These are phyloP conservation scores for Linum usitatissimum DNA, from an alignment of 345 rosid genomes.

Conservation along the genomic window DNA sequence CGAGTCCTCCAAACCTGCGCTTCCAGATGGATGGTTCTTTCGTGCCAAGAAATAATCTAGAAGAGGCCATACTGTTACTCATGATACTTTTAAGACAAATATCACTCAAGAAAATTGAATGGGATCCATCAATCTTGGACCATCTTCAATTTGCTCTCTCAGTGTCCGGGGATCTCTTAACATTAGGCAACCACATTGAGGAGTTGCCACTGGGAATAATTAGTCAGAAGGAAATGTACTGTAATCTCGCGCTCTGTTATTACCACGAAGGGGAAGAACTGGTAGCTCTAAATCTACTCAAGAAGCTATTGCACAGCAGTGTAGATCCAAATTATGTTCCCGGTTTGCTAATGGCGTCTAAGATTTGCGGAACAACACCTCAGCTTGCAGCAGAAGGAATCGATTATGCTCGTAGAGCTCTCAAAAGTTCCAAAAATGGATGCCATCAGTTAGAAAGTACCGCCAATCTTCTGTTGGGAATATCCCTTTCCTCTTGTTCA, in stretches of 20 bases:
- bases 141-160: conserved; percentile 70
- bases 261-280: conserved; percentile 50
- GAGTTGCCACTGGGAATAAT: conserved; percentile 54
- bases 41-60: conserved; percentile 62
- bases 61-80: conserved; percentile 71
- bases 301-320: conserved; percentile 36
- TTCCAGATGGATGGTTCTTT: conserved; percentile 54
- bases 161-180: conserved; percentile 40
- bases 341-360: conserved; percentile 55
- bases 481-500: conserved; percentile 42
- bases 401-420: conserved; percentile 44
- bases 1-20: conserved; percentile 59
- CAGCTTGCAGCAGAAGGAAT: conserved; percentile 54
- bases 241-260: conserved; percentile 54
- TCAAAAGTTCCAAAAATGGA: conserved; percentile 26
- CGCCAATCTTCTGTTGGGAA: conserved; percentile 40
- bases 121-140: conserved; percentile 77
- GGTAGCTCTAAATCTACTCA: conserved; percentile 55
- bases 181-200: conserved; percentile 53
- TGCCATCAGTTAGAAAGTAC: conserved; percentile 43
- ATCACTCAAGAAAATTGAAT: conserved; percentile 41
- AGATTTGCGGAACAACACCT: conserved; percentile 41
- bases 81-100: conserved; percentile 64
- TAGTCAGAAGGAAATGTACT: conserved; percentile 41
- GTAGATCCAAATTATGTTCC: conserved; percentile 47